Base-by-base conservation (phyloP, 148 eudicot species). In the Rhododendron vialii region DNA sequence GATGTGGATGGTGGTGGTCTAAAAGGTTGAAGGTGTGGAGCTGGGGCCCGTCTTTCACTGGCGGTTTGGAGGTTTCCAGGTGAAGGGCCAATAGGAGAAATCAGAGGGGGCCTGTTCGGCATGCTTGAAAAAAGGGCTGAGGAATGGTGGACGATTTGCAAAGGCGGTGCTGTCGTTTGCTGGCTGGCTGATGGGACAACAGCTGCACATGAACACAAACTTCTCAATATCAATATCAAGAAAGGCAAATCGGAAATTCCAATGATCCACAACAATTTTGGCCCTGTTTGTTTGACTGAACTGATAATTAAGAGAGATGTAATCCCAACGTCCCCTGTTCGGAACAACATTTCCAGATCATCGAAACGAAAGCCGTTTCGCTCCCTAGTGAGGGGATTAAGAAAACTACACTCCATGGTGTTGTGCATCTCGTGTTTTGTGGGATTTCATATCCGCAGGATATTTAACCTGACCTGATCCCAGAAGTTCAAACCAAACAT, bases 11-110 rank as follows among this genome's bases (percentile, higher is more conserved):
- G 12, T 59, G 89, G 67, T 15, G 91, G 79, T 81, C 87, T 89
- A 84, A 87, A 91, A 61, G 89, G 82, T 53, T 88, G 96, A 74
- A 92, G 89, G 79, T 93, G 95, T 45, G 96, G 95, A 76, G 91
- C 90, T 30, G 89, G 90, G 81, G 91, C 90, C 69, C 90, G 94
- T 36, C 87, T 71, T 83, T 92, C 90, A 83, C 90, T 84, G 59
- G 84, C 81, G 11, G 80, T 57, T 75, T 83, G 91, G 35, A 38
- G 87, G 71, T 84, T 89, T 51, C 86, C 87, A 30, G 88, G 78
- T 48, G 88, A 83, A 83, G 87, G 90, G 73, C 85, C 80, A 69
- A 86, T 78, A 83, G 93, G 87, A 80, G 81, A 85, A 53, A 90
- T 85, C 18, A 48, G 85, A 69, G 91, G 91, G 9, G 93, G 88